A percentile compares a stretch with the other conserved stretches of the same genome.
phyloP scores from a whole-genome alignment of 2,329 filamentous ascomycete genomes.

The Tolypocladium capitatum region DNA sequence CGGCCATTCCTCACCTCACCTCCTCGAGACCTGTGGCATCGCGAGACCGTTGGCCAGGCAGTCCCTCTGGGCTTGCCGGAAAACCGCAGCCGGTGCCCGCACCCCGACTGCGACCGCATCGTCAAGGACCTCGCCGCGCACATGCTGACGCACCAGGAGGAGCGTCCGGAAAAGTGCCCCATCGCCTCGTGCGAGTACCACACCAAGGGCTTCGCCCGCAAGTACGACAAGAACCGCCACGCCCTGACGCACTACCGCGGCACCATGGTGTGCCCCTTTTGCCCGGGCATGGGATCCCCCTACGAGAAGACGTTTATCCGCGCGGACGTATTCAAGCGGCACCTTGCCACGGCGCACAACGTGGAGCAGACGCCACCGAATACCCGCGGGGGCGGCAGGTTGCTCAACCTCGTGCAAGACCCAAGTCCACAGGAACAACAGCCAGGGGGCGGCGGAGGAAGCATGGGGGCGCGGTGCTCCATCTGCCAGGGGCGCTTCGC shows the following conservation, averaged over 20 bases:
- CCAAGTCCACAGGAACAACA: not conserved
- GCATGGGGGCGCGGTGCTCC: conserved; percentile 69
- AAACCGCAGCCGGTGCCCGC: conserved; percentile 37
- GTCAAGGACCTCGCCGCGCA: conserved; percentile 66
- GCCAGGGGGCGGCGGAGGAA: not conserved
- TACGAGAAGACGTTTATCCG: conserved; percentile 94
- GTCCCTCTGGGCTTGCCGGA: conserved; percentile 18
- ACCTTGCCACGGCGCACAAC: conserved; percentile 82
- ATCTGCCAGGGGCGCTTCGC: conserved; percentile 71
- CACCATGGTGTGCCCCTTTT: conserved; percentile 96
- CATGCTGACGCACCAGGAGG: conserved; percentile 90
- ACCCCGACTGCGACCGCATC: conserved; percentile 43
- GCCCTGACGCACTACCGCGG: conserved; percentile 96
- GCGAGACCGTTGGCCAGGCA: conserved; percentile 14
- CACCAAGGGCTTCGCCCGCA: conserved; percentile 83
- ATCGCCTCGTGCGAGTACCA: conserved; percentile 91
- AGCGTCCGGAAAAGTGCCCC: conserved; percentile 91
- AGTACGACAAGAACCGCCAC: conserved; percentile 97
- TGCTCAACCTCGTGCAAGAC: conserved; percentile 3
- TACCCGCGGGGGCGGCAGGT: conserved; percentile 35
- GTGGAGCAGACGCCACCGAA: conserved; percentile 93
- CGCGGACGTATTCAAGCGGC: conserved; percentile 93
- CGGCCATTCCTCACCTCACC: conserved; percentile 3
- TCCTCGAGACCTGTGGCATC: conserved; percentile 10
- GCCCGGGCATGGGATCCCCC: conserved; percentile 72